phyloP scores from a whole-genome alignment of 805 yeast species.

The Wickerhamiella sorbophila region DNA sequence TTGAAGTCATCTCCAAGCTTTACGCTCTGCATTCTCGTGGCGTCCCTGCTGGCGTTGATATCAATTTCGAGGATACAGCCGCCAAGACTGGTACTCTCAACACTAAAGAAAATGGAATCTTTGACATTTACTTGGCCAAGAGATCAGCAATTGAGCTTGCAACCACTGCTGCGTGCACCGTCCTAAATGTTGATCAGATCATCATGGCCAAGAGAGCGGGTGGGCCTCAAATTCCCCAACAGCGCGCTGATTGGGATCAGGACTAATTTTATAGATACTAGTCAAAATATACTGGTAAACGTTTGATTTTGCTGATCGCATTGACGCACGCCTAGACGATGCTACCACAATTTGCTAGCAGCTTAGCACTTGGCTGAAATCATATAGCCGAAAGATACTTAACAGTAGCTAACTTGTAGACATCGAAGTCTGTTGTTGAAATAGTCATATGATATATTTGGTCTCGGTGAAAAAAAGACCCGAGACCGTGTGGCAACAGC shows the following conservation, averaged over 20 bases:
- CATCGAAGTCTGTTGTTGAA: no score
- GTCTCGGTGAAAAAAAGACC: no score
- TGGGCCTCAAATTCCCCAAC: constrained; percentile 84
- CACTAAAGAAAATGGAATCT: constrained; percentile 52
- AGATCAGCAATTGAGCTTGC: constrained; percentile 83
- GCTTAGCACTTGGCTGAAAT: no score
- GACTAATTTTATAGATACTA: constrained; percentile 12
- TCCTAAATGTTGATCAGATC: constrained; percentile 86
- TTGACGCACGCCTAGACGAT: no score
- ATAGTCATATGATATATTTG: no score
- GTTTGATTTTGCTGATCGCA: no score
- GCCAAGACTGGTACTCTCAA: constrained; percentile 50
- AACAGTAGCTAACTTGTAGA: no score
- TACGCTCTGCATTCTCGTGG: constrained; percentile 73
- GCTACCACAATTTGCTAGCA: no score
- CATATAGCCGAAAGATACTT: no score
- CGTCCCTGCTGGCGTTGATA: constrained; percentile 47
- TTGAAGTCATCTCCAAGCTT: constrained; percentile 75
- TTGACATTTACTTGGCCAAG: constrained; percentile 68
- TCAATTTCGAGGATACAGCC: constrained; percentile 42
- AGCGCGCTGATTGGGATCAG: constrained; percentile 27
- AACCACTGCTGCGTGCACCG: constrained; percentile 86
- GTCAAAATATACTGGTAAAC: no score
- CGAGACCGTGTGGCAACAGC: no score
- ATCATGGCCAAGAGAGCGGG: constrained; percentile 99